Conservation (phyloP, 495 filamentous ascomycete genomes). For the Talaromyces nanjingensis region DNA sequence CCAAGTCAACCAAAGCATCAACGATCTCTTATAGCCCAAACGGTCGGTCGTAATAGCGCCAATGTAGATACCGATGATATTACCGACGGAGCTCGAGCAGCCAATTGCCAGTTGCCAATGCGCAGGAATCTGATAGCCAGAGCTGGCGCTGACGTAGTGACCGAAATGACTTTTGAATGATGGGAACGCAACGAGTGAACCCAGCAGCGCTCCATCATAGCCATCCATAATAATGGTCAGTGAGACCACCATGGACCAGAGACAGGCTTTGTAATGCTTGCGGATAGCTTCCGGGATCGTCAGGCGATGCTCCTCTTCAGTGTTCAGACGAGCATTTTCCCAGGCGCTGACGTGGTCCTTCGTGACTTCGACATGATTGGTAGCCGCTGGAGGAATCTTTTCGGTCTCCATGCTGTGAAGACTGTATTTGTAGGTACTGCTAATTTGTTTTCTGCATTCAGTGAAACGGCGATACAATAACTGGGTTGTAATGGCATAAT, state of each 20-base stretch:
- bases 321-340: slow-evolving; percentile 16
- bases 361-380: slow-evolving; percentile 3
- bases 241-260: slow-evolving; percentile 36
- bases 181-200: slow-evolving; percentile 27
- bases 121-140: slow-evolving; percentile 51
- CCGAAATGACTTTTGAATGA: slow-evolving; percentile 57
- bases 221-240: slow-evolving; percentile 44
- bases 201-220: slow-evolving; percentile 36
- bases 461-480: too few species aligned
- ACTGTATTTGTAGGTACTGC: not conserved
- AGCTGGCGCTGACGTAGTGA: slow-evolving; percentile 26
- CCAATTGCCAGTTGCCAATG: slow-evolving; percentile 62
- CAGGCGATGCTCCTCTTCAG: slow-evolving; percentile 17
- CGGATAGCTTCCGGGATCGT: slow-evolving; percentile 14
- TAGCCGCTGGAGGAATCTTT: not conserved
- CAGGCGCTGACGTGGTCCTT: not conserved
- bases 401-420: not conserved
- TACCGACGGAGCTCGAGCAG: slow-evolving; percentile 37
- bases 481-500: too few species aligned
- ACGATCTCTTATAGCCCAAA: slow-evolving; percentile 8
- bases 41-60: slow-evolving; percentile 7
- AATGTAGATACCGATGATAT: slow-evolving; percentile 19
- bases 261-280: slow-evolving; percentile 38
- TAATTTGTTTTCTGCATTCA: not conserved
- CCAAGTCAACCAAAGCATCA: slow-evolving; percentile 7